A percentile compares a stretch with the other conserved stretches of the same genome.
These are phyloP conservation scores for Sugiyamaella smithiae DNA, from an alignment of 805 yeast species.

Conservation along the genomic window DNA sequence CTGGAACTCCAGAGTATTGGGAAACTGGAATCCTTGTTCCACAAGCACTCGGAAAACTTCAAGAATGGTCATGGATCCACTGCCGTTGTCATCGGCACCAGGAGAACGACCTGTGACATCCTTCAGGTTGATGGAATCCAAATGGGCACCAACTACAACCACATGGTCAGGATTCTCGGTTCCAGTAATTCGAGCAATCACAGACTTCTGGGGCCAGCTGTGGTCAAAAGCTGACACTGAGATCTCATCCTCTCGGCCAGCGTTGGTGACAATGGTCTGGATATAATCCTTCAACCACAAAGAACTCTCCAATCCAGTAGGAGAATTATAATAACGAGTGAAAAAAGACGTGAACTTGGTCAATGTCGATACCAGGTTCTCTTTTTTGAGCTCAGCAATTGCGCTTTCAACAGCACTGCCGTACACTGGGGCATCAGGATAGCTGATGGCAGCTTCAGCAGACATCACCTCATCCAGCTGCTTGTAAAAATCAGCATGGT, in stretches of 20 bases:
- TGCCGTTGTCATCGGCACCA: constrained; percentile 92
- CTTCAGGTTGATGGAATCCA: constrained; percentile 70
- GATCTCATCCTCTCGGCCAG: constrained; percentile 30
- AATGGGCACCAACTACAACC: constrained; percentile 80
- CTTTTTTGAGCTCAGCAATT: background rate
- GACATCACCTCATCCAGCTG: constrained; percentile 18
- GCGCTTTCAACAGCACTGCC: background rate
- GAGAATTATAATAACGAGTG: constrained; percentile 71
- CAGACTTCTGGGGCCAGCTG: constrained; percentile 71
- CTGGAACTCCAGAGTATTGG: constrained; percentile 82
- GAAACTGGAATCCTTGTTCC: constrained; percentile 44
- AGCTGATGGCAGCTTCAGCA: background rate
- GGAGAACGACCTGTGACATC: constrained; percentile 71
- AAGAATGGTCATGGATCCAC: constrained; percentile 72
- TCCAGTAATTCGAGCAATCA: constrained; percentile 63
- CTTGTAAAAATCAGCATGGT: constrained; percentile 28
- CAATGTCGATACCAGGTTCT: constrained; percentile 24
- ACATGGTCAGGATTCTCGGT: constrained; percentile 40
- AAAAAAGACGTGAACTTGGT: constrained; percentile 51
- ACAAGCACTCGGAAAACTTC: constrained; percentile 68
- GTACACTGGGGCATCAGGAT: background rate
- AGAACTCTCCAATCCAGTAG: constrained; percentile 64
- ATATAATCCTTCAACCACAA: constrained; percentile 60
- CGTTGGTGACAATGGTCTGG: constrained; percentile 33
- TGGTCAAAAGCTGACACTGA: constrained; percentile 52